Evolutionary conservation across 2,329 filamentous ascomycete genomes (phyloP), one percentile per base, ranked within the genome.

Genomic region (Fusarium sp.): DNA sequence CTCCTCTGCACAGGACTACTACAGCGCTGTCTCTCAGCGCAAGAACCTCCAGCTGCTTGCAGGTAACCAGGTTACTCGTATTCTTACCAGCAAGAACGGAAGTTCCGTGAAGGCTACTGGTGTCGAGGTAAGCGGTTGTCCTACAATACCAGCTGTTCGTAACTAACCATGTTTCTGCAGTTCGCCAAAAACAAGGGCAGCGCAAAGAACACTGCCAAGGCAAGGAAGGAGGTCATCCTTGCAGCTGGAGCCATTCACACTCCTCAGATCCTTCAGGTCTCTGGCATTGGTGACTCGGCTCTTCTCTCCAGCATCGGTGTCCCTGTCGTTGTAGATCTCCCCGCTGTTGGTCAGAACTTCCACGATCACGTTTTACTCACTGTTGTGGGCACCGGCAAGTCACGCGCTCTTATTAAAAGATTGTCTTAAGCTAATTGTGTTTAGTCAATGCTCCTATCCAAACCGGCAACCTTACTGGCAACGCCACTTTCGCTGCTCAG

Each of bases 291-390:
- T 0, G 78, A 80, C 10, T 70, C 75, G 18, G 72, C 76, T 6
- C 70, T 83, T 3, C 73, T 89, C 10, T 57, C 77, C 1, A 69
- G 70, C 10, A 77, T 83, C 21, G 78, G 78, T 1, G 85, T 89
- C n/a, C 69, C 79, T 0, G 72, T 83, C 0, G 62, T 87, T 1
- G 77, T 82, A 4, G 81, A 87, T 54, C 79, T 86, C 0, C 84
- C 86, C 0, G 85, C 83, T 1, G 86, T 88, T 2, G 87, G 87
- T 6, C 78, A 83, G 49, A 85, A 85, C 67, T 80, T 85, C 25
- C 82, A 84, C 37, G 84, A 86, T 51, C 83, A 85, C 12, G 61
- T 72, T 8, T 7, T 73, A 0, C 55, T 76, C 10, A 21, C 52
- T 2, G 35, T 76, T 0, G 38, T 59, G 7, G 62, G 41, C 39